These are phyloP conservation scores for Limnomonas spitsbergensis DNA, from an alignment of 139 green algal species.

Conservation along the genomic window DNA sequence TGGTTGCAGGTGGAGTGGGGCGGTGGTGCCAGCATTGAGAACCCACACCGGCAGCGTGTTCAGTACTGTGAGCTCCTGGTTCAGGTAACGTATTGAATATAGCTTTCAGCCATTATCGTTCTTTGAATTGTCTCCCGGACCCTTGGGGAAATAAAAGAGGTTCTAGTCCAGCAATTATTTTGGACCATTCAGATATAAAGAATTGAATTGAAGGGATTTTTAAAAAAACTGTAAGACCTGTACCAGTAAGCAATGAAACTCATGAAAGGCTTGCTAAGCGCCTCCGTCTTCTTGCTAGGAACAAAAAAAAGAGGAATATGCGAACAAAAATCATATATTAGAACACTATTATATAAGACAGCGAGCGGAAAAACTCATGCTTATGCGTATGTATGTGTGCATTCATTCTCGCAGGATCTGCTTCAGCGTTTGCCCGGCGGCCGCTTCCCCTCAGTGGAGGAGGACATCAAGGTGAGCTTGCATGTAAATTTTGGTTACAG, in stretches of 20 bases:
- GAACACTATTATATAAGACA: background rate
- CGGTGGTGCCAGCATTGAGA: conserved; percentile 77
- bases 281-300: background rate
- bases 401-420: conserved; percentile 49
- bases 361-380: background rate
- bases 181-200: too few species aligned
- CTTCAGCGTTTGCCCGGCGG: conserved; percentile 58
- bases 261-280: background rate
- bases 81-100: conserved; percentile 1
- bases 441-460: conserved; percentile 71
- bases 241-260: too few species aligned
- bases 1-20: conserved; percentile 80
- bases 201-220: too few species aligned
- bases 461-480: conserved; percentile 64
- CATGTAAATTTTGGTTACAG: background rate
- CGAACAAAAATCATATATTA: too few species aligned
- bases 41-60: conserved; percentile 80
- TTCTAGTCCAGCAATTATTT: too few species aligned
- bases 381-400: background rate
- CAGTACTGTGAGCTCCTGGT: conserved; percentile 81
- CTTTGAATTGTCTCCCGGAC: background rate
- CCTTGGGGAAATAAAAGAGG: background rate
- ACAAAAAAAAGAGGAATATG: too few species aligned
- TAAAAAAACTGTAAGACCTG: too few species aligned
- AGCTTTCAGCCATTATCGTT: background rate